phyloP scores from a whole-genome alignment of 805 yeast species.

The Ogataea chonburiensis region DNA sequence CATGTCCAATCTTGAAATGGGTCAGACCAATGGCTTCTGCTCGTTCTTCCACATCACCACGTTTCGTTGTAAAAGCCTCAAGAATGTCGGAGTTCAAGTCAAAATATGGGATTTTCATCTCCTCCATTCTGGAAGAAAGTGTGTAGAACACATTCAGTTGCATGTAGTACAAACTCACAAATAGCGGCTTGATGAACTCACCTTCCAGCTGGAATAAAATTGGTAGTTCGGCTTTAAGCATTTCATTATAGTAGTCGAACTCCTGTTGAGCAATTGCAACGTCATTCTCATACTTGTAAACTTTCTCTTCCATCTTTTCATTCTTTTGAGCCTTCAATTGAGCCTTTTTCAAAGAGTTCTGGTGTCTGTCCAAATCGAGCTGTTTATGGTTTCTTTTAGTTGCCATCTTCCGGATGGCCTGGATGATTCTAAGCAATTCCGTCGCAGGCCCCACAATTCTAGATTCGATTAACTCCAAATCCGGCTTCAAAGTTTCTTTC shows the following conservation, averaged over 20 bases:
- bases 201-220: conserved; percentile 83
- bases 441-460: conserved; percentile 90
- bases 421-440: conserved; percentile 80
- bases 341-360: conserved; percentile 63
- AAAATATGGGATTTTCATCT: conserved; percentile 94
- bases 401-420: conserved; percentile 86
- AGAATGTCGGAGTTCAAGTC: conserved; percentile 81
- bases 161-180: conserved; percentile 94
- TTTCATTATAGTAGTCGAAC: conserved; percentile 91
- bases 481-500: conserved; percentile 85
- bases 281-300: conserved; percentile 87
- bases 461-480: conserved; percentile 85
- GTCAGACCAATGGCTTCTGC: conserved; percentile 88
- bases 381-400: conserved; percentile 94
- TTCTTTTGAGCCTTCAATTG: conserved; percentile 82
- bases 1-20: conserved; percentile 86
- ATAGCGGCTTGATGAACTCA: conserved; percentile 88
- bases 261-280: conserved; percentile 91
- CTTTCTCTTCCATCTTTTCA: conserved; percentile 85
- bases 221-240: conserved; percentile 90
- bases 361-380: conserved; percentile 86
- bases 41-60: conserved; percentile 88
- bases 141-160: conserved; percentile 96
- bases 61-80: conserved; percentile 73
- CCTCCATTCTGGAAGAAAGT: conserved; percentile 86